These are phyloP conservation scores for Annulohypoxylon stygium DNA, from an alignment of 495 filamentous ascomycete species.

Conservation along the genomic window DNA sequence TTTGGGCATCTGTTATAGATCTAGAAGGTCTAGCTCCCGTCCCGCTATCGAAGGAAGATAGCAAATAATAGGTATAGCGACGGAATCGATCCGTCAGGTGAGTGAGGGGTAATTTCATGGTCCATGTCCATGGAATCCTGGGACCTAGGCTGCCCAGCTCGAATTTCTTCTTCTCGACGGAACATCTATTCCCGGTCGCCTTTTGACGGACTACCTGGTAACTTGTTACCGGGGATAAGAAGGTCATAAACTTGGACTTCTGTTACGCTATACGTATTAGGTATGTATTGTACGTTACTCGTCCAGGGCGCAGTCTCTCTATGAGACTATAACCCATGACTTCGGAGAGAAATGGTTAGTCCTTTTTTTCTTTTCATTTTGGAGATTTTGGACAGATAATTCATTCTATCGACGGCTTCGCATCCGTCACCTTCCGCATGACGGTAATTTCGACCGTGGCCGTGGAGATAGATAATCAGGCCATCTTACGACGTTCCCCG, in stretches of 20 bases:
- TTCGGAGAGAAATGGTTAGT: slow-evolving; percentile 13
- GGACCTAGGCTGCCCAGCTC: slow-evolving; percentile 5
- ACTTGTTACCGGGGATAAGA: slow-evolving; percentile 38
- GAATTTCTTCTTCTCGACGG: slow-evolving; percentile 32
- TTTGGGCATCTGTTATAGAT: slow-evolving; percentile 30
- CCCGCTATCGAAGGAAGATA: slow-evolving; percentile 16
- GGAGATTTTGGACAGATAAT: background rate
- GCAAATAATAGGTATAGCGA: slow-evolving; percentile 32
- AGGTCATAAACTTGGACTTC: slow-evolving; percentile 32
- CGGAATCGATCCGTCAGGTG: slow-evolving; percentile 48
- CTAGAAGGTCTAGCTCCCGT: slow-evolving; percentile 34
- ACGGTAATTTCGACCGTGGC: slow-evolving; percentile 21
- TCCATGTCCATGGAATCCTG: background rate
- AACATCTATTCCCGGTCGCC: slow-evolving; percentile 38
- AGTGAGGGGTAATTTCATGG: slow-evolving; percentile 48
- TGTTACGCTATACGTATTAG: slow-evolving; percentile 41
- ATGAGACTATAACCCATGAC: slow-evolving; percentile 10
- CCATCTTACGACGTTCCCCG: slow-evolving; percentile 19
- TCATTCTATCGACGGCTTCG: slow-evolving; percentile 31
- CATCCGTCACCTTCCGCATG: slow-evolving; percentile 21
- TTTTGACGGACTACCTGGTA: slow-evolving; percentile 9
- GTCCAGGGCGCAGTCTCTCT: slow-evolving; percentile 18
- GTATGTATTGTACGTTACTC: slow-evolving; percentile 27
- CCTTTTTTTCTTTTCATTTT: background rate
- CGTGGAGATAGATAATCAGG: slow-evolving; percentile 16